Base-by-base conservation (phyloP, 2,329 filamentous ascomycete species). In the Penicillium psychrosexuale region DNA sequence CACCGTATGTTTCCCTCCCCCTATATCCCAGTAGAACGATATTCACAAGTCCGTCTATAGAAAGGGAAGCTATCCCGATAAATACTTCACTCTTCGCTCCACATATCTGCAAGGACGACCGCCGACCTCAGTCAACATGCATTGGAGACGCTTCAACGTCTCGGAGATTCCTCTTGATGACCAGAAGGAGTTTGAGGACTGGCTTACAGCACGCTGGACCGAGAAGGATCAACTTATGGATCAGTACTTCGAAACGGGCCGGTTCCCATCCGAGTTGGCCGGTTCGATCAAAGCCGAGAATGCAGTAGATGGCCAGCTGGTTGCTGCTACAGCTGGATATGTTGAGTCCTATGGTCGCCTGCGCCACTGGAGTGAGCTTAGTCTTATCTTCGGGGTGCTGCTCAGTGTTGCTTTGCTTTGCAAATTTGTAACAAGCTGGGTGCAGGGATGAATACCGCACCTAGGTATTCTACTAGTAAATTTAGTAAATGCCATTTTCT, bases 41-140 rank as follows among this genome's bases (percentile, higher is more conserved):
- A 33, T 36, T 56, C 8, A 57, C 40, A n/a, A 13, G 3, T 50
- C 11, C 55, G 24, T 36, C 31, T 37, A 27, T 65, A 90, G 87
- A 24, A 88, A 87, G 55, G 89, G 87, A 37, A 82, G 88, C 65
- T 97, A 87, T 63, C 92, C 93, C n/a, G 92, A 97, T 70, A 85
- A 95, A 46, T 88, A 90, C 66, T 97, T 95, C 73, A 92, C 90
- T 0, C 80, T 99, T 4, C 83, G 84, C 3, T 91, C 91, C 46
- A 95, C 91, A 4, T 96, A 94, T 69, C 87, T 97, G 59, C 85
- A 94, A 71, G 92, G 94, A 12, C 85, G 90, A 1, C 88, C 92
- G 0, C 94, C 93, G 1, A 96, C 92, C 71, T 96, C 91, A 1
- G 92, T 97, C 66, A 97, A 97, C 74, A 92, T 97, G 79, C 89